Base-by-base conservation (phyloP, 257 asterid species). In the Nicotiana noctiflora region DNA sequence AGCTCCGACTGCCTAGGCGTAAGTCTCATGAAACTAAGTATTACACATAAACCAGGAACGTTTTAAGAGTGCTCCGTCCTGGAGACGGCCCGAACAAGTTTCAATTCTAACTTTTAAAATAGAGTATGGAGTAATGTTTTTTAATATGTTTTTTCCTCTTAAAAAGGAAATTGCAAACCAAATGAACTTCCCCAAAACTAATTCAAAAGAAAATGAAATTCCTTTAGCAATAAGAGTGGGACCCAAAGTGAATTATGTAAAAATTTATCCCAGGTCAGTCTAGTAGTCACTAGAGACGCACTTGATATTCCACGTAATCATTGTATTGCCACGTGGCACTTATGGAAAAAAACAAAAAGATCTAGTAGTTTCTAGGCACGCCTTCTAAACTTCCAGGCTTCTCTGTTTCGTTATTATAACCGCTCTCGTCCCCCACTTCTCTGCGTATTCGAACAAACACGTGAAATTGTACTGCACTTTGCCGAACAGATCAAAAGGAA, bases 281-380 rank as follows among this genome's bases (percentile, higher is more conserved):
- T 49, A 49, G 79, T 49, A 49, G 79, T 25, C 21, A 74, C 44
- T 9, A 49, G 61, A 49, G 4, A 13, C 2, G 49, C 40, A 46
- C 1, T 13, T 4, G 15, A 51, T 11, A 14, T 11, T 51, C 6
- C 18, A 14, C 18, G 56, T 51, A 74, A 21, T 14, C 34, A 74
- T 49, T 18, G 21, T 3, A 1, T 14, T 14, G 5, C 61, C 79
- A 74, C 79, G 79, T 49, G 55, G 9, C 44, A 23, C 15, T 0
- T 3, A 3, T 6, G 21, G 21, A 74, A 19, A 25, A n/a, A 4
- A 5, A 3, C 14, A 14, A 13, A 46, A 46, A 7, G 6, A 6
- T 49, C 85, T 83, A 44, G 85, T 79, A 83, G 52, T 31, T 83
- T 83, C 85, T 67, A 44, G 82, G n/a, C 31, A 14, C 53, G 7